Percentiles rank a stretch among this genome's conserved stretches.
Evolutionary conservation across 208 protist genomes (phyloP).

Genomic region (Trypanosoma boissoni): DNA sequence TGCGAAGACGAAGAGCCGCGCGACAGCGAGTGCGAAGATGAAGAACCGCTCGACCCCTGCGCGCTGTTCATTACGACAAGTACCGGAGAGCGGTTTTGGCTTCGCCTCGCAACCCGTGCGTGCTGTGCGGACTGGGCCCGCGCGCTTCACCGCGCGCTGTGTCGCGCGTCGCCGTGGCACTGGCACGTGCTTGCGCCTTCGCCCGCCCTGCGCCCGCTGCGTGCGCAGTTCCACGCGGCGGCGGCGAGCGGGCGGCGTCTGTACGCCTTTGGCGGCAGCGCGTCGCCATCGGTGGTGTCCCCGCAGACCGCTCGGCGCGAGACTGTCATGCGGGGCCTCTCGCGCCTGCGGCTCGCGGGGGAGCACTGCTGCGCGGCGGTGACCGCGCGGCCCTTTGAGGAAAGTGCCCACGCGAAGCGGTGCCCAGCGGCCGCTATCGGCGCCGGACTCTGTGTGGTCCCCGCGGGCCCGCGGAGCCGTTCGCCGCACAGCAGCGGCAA

Average conservation of each 20-base stretch:
- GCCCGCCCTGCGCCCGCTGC: constrained; percentile 22
- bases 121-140: constrained; percentile 47
- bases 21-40: constrained; percentile 11
- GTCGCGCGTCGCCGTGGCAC: constrained; percentile 45
- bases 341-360: constrained; percentile 37
- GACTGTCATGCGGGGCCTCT: constrained; percentile 21
- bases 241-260: constrained; percentile 40
- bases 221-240: neutral
- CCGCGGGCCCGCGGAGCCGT: too few species aligned
- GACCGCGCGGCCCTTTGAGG: constrained; percentile 42
- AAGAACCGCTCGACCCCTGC: constrained; percentile 30
- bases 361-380: constrained; percentile 32
- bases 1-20: constrained; percentile 28
- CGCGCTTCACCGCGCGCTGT: constrained; percentile 32
- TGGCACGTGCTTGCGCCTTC: constrained; percentile 40
- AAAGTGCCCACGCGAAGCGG: constrained; percentile 45
- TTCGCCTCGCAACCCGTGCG: constrained; percentile 40
- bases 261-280: constrained; percentile 40
- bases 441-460: constrained; percentile 32
- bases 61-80: constrained; percentile 57
- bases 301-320: constrained; percentile 29
- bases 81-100: constrained; percentile 63
- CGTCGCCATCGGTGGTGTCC: constrained; percentile 29
- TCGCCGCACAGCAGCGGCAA: too few species aligned
- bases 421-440: constrained; percentile 47